phyloP scores from a whole-genome alignment of 2,329 filamentous ascomycete genomes.

The Ciborinia camelliae region DNA sequence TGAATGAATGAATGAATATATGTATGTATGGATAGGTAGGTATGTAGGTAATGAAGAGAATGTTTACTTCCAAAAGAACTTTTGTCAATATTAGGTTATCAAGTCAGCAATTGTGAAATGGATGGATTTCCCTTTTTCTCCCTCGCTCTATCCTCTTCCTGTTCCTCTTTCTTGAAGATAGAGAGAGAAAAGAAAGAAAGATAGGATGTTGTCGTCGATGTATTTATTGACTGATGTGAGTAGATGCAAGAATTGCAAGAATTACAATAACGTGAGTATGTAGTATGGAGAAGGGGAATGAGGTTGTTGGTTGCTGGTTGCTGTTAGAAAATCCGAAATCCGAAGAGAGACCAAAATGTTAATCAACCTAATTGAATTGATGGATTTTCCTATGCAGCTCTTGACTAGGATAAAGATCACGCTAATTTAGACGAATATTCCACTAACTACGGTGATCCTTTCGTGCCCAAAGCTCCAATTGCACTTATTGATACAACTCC shows the following conservation, averaged over 20 bases:
- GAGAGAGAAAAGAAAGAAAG: not conserved
- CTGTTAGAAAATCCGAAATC: not conserved
- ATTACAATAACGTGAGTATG: not conserved
- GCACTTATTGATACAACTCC: no score
- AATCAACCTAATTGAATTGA: no score
- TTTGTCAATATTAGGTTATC: not conserved
- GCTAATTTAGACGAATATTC: not conserved
- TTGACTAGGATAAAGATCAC: not conserved
- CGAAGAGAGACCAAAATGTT: not conserved
- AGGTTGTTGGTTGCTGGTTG: not conserved
- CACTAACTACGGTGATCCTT: constrained; percentile 10
- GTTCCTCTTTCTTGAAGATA: not conserved
- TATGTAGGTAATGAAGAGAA: no score
- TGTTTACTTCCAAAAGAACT: not conserved
- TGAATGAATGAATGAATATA: not conserved
- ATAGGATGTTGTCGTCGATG: not conserved
- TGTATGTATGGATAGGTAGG: no score
- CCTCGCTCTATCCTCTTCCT: not conserved
- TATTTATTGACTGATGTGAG: not conserved
- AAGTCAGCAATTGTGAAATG: not conserved
- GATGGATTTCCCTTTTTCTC: not conserved
- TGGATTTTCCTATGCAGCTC: not conserved
- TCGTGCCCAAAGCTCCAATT: not conserved
- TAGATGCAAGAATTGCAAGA: not conserved
- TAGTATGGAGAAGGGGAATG: not conserved